phyloP scores from a whole-genome alignment of 306 rosid genomes.

The Elaeagnus macrophylla region DNA sequence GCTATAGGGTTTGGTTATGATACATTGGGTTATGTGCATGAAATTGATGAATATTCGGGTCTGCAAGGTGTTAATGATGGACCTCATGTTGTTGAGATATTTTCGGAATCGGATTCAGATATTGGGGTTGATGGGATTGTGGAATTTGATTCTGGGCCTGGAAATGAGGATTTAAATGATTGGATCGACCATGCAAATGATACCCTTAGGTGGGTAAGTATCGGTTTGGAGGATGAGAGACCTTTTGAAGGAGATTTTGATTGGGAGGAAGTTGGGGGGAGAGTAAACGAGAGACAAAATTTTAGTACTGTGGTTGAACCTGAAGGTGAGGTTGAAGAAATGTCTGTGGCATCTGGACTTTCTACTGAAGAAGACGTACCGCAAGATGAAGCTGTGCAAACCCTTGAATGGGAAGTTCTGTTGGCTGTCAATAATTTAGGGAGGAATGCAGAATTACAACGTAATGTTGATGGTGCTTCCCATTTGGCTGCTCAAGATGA shows the following conservation, averaged over 20 bases:
- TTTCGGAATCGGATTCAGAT: conserved; percentile 57
- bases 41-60: conserved; percentile 16
- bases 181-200: conserved; percentile 40
- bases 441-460: conserved; percentile 29
- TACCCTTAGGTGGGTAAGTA: conserved; percentile 43
- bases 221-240: conserved; percentile 56
- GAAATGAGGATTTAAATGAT: conserved; percentile 23
- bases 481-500: conserved; percentile 38
- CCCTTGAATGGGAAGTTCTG: conserved; percentile 73
- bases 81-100: conserved; percentile 52
- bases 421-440: conserved; percentile 56
- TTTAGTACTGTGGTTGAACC: conserved; percentile 25
- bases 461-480: conserved; percentile 5
- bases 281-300: conserved; percentile 37
- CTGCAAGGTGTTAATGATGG: conserved; percentile 23
- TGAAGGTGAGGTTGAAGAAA: conserved; percentile 41
- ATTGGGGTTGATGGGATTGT: conserved; percentile 21
- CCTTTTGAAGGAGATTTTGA: conserved; percentile 39
- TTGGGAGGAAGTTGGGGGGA: conserved; percentile 59
- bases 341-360: conserved; percentile 49
- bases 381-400: conserved; percentile 37
- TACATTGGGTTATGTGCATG: conserved; percentile 21
- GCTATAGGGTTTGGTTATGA: conserved; percentile 24
- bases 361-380: conserved; percentile 36
- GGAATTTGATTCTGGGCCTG: conserved; percentile 18